Evolutionary conservation across 2,329 filamentous ascomycete species (phyloP).

Genomic region (Cladosporium sp.): DNA sequence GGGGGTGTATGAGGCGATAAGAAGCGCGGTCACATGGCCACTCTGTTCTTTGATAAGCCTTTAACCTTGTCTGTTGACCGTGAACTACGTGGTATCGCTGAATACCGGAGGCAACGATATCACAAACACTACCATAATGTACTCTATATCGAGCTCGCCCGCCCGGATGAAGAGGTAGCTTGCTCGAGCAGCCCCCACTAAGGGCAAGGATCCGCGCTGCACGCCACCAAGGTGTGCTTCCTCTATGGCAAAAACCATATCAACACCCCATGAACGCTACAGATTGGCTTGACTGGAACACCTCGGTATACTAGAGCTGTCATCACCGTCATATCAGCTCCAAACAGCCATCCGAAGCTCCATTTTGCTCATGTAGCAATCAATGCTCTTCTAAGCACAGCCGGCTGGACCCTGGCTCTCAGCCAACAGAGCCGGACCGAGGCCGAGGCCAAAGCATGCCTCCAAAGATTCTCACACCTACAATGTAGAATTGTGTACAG

Average conservation of each 20-base stretch:
- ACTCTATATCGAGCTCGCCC: too few relatives aligned
- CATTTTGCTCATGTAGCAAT: background rate
- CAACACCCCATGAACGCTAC: background rate
- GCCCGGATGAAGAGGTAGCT: too few relatives aligned
- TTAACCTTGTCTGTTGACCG: too few relatives aligned
- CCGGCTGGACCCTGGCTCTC: background rate
- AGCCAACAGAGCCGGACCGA: background rate
- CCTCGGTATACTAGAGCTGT: background rate
- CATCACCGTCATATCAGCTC: background rate
- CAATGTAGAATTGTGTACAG: conserved; percentile 18
- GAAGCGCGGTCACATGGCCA: background rate
- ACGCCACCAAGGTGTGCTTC: too few relatives aligned
- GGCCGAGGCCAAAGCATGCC: background rate
- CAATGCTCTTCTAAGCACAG: background rate
- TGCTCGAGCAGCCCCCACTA: too few relatives aligned
- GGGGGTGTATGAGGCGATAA: background rate
- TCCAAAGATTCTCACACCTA: conserved; percentile 14
- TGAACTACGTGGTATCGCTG: too few relatives aligned
- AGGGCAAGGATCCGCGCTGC: too few relatives aligned
- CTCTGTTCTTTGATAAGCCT: background rate
- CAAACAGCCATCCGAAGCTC: background rate
- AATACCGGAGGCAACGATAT: too few relatives aligned
- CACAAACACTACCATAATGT: too few relatives aligned
- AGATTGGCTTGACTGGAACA: background rate
- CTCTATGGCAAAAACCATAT: too few relatives aligned